Conservation (phyloP, 805 yeast genomes). For the Candida gorgasii region DNA sequence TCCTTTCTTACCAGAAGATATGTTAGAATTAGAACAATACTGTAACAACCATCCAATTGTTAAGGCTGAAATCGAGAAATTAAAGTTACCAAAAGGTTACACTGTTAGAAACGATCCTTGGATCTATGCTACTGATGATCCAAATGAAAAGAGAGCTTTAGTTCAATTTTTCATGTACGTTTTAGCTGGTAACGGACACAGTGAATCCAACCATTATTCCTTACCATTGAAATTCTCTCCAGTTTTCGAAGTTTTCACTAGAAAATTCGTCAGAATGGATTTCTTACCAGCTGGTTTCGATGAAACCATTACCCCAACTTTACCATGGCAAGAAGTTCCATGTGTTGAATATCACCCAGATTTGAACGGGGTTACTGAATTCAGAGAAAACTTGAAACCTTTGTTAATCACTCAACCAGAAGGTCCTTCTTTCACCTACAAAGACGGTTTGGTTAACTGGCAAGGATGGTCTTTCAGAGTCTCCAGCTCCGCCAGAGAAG, state of each 20-base stretch:
- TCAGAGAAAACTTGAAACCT: constrained; percentile 68
- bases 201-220: constrained; percentile 75
- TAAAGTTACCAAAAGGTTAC: constrained; percentile 59
- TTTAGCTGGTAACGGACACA: constrained; percentile 59
- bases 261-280: constrained; percentile 68
- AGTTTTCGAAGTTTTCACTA: constrained; percentile 62
- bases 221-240: constrained; percentile 74
- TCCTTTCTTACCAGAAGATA: constrained; percentile 69
- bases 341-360: constrained; percentile 76
- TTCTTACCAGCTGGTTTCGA: constrained; percentile 73
- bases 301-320: constrained; percentile 55
- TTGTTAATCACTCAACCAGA: constrained; percentile 72
- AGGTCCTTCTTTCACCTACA: constrained; percentile 68
- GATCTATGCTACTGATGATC: constrained; percentile 82
- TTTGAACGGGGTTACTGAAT: constrained; percentile 50
- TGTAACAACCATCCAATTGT: constrained; percentile 57
- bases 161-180: constrained; percentile 77
- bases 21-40: constrained; percentile 52
- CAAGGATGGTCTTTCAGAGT: constrained; percentile 84
- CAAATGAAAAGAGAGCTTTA: constrained; percentile 59
- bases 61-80: constrained; percentile 63
- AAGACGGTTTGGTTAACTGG: constrained; percentile 65
- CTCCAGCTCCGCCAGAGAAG: constrained; percentile 72
- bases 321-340: constrained; percentile 60
- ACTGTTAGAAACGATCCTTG: constrained; percentile 71